Evolutionary conservation across 1,284 basidiomycete species (phyloP).

Genomic region (Tylopilus sp.): DNA sequence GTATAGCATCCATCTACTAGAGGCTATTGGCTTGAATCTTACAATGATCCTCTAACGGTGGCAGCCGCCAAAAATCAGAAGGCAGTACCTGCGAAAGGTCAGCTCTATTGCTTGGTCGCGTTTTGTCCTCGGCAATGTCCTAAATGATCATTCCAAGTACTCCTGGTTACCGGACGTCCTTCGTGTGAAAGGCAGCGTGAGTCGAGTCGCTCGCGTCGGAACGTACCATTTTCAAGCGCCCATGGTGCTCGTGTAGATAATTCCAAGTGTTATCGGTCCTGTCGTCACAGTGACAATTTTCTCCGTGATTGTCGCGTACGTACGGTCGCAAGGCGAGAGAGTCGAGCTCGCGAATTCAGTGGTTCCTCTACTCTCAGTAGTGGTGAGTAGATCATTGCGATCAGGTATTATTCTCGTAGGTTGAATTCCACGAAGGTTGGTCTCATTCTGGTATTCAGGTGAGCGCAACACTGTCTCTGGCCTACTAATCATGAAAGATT

Average conservation of each 20-base stretch:
- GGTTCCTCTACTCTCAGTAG: constrained; percentile 82
- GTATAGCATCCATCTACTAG: constrained; percentile 14
- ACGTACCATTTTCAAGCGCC: constrained; percentile 1
- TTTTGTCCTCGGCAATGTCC: background rate
- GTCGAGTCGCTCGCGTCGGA: constrained; percentile 2
- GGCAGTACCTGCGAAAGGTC: constrained; percentile 30
- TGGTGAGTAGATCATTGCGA: constrained; percentile 52
- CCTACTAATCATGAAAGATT: background rate
- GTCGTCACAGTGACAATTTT: constrained; percentile 80
- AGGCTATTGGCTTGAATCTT: background rate
- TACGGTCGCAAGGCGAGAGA: constrained; percentile 47
- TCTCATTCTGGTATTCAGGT: constrained; percentile 75
- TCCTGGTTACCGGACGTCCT: constrained; percentile 88
- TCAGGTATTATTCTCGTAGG: background rate
- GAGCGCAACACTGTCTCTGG: constrained; percentile 18
- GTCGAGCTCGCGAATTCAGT: constrained; percentile 67
- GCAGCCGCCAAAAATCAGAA: constrained; percentile 30
- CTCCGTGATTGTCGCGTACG: constrained; percentile 57
- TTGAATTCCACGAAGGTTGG: constrained; percentile 47
- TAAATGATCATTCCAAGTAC: constrained; percentile 48
- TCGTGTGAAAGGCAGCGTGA: constrained; percentile 70
- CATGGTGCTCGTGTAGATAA: constrained; percentile 43
- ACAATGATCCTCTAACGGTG: constrained; percentile 3
- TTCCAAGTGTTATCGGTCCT: constrained; percentile 66
- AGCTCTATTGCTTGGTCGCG: background rate